phyloP scores from a whole-genome alignment of 768 basidiomycete genomes.

The Infundibulicybe gibba region DNA sequence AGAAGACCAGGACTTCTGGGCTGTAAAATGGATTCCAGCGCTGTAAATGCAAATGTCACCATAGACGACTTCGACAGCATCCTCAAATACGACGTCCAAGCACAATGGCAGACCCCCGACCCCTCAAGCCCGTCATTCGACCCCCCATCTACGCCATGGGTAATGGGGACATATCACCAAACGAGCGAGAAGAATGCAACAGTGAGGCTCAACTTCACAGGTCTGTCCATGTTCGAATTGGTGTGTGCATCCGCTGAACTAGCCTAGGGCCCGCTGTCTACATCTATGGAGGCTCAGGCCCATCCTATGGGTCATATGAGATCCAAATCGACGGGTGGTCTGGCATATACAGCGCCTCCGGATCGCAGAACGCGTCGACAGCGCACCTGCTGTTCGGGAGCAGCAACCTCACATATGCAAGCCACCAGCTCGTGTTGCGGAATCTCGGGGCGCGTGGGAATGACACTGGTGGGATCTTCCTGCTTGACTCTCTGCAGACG shows the following conservation, averaged over 20 bases:
- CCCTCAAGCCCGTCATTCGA: constrained; percentile 36
- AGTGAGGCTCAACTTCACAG: constrained; percentile 39
- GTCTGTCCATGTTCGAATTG: constrained; percentile 16
- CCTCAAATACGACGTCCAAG: constrained; percentile 33
- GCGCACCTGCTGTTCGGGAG: constrained; percentile 29
- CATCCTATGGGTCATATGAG: constrained; percentile 37
- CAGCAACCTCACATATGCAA: constrained; percentile 31
- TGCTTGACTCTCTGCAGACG: constrained; percentile 38
- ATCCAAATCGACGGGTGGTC: constrained; percentile 29
- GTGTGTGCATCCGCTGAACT: background rate
- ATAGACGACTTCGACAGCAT: constrained; percentile 47
- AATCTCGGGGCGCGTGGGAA: constrained; percentile 36
- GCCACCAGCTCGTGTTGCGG: constrained; percentile 33
- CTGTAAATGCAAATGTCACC: constrained; percentile 40
- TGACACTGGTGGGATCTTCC: constrained; percentile 29
- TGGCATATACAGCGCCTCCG: constrained; percentile 24
- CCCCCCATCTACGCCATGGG: constrained; percentile 29
- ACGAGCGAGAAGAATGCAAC: constrained; percentile 32
- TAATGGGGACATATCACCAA: constrained; percentile 41
- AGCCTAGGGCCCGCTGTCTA: constrained; percentile 36
- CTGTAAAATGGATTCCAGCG: constrained; percentile 36
- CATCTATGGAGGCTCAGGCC: constrained; percentile 38
- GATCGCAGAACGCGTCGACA: constrained; percentile 24
- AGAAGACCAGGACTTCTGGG: no score
- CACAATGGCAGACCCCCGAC: constrained; percentile 41